These are phyloP conservation scores for Coleophoma cylindrospora DNA, from an alignment of 2,329 filamentous ascomycete genomes.

Conservation along the genomic window DNA sequence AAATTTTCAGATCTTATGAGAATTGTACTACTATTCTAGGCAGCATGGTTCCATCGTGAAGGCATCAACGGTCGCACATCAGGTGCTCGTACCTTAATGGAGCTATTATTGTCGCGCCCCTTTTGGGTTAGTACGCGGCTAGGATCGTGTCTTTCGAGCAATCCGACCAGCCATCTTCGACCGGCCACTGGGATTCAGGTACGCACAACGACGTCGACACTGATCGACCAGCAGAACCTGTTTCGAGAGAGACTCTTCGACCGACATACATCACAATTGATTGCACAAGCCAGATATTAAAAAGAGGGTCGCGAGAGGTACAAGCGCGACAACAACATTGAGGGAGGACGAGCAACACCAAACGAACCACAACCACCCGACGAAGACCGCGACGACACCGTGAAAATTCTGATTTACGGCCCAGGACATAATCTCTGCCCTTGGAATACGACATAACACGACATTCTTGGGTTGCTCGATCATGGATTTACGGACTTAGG, in stretches of 20 bases:
- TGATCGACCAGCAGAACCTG: no score
- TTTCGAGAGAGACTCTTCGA: no score
- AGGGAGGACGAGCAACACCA: conserved; percentile 2
- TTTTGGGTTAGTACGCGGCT: background rate
- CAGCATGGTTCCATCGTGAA: no score
- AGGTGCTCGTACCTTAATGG: no score
- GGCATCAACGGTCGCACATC: no score
- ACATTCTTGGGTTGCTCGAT: conserved; percentile 4
- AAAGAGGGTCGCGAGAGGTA: background rate
- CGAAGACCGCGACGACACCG: background rate
- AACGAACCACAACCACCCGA: background rate
- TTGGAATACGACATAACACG: conserved; percentile 7
- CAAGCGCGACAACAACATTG: background rate
- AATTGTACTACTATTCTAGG: no score
- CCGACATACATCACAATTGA: no score
- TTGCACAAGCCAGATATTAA: no score
- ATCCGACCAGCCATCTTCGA: background rate
- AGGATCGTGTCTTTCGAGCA: background rate
- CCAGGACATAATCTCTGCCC: background rate
- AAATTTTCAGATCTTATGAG: no score
- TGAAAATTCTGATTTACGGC: background rate
- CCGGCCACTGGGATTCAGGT: background rate
- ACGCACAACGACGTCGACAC: background rate
- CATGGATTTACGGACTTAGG: conserved; percentile 20
- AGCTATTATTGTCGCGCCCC: no score